Conservation (phyloP, 2,329 filamentous ascomycete species). For the Ophiocordyceps camponoti-floridani region DNA sequence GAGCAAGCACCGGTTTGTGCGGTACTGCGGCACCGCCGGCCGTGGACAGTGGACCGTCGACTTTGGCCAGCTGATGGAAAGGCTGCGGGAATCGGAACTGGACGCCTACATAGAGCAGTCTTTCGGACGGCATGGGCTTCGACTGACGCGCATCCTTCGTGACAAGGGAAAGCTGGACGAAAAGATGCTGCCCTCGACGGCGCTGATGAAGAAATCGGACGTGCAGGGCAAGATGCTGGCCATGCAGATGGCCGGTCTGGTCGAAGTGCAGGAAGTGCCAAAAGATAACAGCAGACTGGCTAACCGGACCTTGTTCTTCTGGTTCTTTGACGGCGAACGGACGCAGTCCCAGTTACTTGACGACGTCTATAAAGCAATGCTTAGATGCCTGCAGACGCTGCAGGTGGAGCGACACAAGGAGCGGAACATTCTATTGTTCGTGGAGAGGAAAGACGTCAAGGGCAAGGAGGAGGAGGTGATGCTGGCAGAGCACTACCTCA, state of each 20-base stretch:
- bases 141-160: conserved; percentile 69
- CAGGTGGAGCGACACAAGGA: conserved; percentile 57
- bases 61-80: conserved; percentile 53
- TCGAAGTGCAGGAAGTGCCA: conserved; percentile 88
- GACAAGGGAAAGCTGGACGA: conserved; percentile 91
- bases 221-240: conserved; percentile 69
- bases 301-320: conserved; percentile 74
- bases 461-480: conserved; percentile 71
- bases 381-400: conserved; percentile 65
- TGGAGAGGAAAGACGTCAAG: conserved; percentile 70
- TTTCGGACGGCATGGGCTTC: conserved; percentile 59
- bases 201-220: conserved; percentile 70
- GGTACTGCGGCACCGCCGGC: conserved; percentile 43
- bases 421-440: conserved; percentile 58
- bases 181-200: conserved; percentile 64
- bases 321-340: conserved; percentile 70
- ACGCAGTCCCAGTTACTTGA: conserved; percentile 55
- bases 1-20: conserved; percentile 49
- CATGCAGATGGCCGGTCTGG: conserved; percentile 71
- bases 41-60: conserved; percentile 70
- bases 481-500: conserved; percentile 51
- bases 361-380: conserved; percentile 78
- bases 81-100: conserved; percentile 59
- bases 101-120: conserved; percentile 65
- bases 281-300: conserved; percentile 70